phyloP scores from a whole-genome alignment of 768 basidiomycete species.

The Daedaleopsis nitida region DNA sequence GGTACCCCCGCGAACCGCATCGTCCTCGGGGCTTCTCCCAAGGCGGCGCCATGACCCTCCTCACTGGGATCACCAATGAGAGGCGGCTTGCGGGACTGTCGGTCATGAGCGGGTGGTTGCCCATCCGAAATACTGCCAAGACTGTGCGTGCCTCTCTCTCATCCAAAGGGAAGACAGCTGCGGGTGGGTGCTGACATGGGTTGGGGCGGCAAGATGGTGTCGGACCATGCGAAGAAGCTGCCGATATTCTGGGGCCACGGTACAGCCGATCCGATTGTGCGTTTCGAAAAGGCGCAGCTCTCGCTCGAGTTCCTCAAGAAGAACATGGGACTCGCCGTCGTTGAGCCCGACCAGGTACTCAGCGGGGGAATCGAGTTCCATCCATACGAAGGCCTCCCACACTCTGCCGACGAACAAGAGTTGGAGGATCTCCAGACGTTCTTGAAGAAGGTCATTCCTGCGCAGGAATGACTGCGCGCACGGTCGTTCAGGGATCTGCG shows the following conservation, averaged over 20 bases:
- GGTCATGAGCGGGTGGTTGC: conserved; percentile 80
- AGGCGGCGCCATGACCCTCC: conserved; percentile 77
- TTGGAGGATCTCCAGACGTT: conserved; percentile 71
- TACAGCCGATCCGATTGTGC: conserved; percentile 72
- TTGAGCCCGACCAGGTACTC: conserved; percentile 35
- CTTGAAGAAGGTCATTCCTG: conserved; percentile 61
- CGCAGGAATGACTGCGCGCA: conserved; percentile 11
- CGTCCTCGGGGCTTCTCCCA: conserved; percentile 91
- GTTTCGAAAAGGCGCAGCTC: conserved; percentile 49
- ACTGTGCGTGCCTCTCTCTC: conserved; percentile 46
- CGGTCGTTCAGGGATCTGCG: not conserved
- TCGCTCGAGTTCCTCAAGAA: conserved; percentile 61
- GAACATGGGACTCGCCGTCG: conserved; percentile 51
- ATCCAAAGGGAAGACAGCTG: not conserved
- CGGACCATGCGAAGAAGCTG: conserved; percentile 54
- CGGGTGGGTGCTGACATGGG: conserved; percentile 2
- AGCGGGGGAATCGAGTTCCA: conserved; percentile 65
- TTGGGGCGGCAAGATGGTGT: conserved; percentile 51
- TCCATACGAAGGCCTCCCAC: conserved; percentile 66
- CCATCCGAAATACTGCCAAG: conserved; percentile 65
- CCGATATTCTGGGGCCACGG: conserved; percentile 93
- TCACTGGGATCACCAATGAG: conserved; percentile 69
- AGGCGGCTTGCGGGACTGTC: conserved; percentile 72
- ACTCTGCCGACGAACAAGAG: conserved; percentile 65
- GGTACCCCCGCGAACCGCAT: conserved; percentile 73